Evolutionary conservation across 2,329 filamentous ascomycete genomes (phyloP).

Genomic region (Curvularia sp.): DNA sequence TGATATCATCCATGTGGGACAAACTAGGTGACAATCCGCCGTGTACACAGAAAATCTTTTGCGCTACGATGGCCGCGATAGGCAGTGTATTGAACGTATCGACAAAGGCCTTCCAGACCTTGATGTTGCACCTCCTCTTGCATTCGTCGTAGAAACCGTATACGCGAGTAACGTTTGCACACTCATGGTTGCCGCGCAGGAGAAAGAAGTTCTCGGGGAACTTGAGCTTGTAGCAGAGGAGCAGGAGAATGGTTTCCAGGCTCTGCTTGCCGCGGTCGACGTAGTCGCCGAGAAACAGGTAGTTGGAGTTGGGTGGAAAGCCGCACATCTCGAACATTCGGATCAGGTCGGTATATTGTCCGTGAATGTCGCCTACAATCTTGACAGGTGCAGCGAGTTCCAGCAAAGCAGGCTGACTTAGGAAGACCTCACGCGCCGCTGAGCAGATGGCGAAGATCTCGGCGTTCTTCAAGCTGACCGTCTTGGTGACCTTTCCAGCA

Average conservation of each 20-base stretch:
- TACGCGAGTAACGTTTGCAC: conserved; percentile 92
- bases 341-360: conserved; percentile 94
- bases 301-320: conserved; percentile 91
- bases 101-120: conserved; percentile 97
- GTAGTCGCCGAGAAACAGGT: conserved; percentile 93
- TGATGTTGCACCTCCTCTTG: conserved; percentile 94
- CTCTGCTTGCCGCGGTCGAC: conserved; percentile 97
- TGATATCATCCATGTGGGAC: conserved; percentile 97
- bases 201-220: conserved; percentile 98
- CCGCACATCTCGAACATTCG: conserved; percentile 99
- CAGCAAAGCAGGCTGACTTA: conserved; percentile 89
- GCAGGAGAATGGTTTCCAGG: conserved; percentile 83
- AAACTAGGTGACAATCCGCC: conserved; percentile 91
- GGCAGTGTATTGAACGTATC: conserved; percentile 96
- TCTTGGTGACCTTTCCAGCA: conserved; percentile 95
- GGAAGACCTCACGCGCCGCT: conserved; percentile 84
- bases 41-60: conserved; percentile 98
- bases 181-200: conserved; percentile 93
- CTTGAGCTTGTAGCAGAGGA: conserved; percentile 96
- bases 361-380: conserved; percentile 96
- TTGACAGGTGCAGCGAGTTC: conserved; percentile 96
- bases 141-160: conserved; percentile 99
- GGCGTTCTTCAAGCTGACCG: conserved; percentile 95
- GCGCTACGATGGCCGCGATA: conserved; percentile 94
- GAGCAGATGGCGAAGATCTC: conserved; percentile 95